phyloP scores from a whole-genome alignment of 1,284 basidiomycete species.

The Thecaphora thlaspeos region DNA sequence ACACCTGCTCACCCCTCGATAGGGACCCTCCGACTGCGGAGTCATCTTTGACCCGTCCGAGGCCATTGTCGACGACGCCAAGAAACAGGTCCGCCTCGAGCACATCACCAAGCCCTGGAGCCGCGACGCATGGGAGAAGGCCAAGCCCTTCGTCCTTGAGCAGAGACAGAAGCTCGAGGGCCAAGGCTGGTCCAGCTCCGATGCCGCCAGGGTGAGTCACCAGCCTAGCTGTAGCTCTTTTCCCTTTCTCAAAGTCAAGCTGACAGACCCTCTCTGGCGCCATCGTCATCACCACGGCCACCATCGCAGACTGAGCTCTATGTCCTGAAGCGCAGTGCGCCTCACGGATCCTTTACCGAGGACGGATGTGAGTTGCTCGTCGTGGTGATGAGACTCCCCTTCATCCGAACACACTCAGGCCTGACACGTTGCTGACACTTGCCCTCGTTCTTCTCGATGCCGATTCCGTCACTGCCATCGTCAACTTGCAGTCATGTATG shows the following conservation, averaged over 20 bases:
- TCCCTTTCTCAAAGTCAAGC: too few relatives aligned
- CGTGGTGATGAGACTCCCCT: too few relatives aligned
- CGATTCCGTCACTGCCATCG: neutral
- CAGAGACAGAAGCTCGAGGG: slow-evolving; percentile 54
- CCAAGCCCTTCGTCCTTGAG: slow-evolving; percentile 50
- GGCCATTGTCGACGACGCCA: slow-evolving; percentile 36
- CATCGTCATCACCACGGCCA: neutral
- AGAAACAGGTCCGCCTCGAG: slow-evolving; percentile 39
- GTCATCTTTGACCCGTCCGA: slow-evolving; percentile 49
- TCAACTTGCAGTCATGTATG: slow-evolving; percentile 38
- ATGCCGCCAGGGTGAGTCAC: slow-evolving; percentile 27
- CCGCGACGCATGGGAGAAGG: slow-evolving; percentile 53
- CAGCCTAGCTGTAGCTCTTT: too few relatives aligned
- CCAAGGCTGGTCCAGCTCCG: slow-evolving; percentile 41
- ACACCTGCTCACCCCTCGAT: slow-evolving; percentile 1
- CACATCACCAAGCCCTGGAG: slow-evolving; percentile 53
- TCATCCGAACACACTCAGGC: too few relatives aligned
- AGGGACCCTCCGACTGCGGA: slow-evolving; percentile 47
- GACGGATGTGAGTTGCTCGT: slow-evolving; percentile 32
- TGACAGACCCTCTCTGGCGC: too few relatives aligned
- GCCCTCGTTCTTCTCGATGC: neutral
- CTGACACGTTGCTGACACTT: too few relatives aligned
- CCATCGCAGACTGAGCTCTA: slow-evolving; percentile 42
- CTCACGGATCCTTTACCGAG: slow-evolving; percentile 48
- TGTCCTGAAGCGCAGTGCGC: slow-evolving; percentile 46